A percentile compares a stretch with the other conserved stretches of the same genome.
phyloP scores from a whole-genome alignment of 345 rosid species.

The Lagerstroemia speciosa region DNA sequence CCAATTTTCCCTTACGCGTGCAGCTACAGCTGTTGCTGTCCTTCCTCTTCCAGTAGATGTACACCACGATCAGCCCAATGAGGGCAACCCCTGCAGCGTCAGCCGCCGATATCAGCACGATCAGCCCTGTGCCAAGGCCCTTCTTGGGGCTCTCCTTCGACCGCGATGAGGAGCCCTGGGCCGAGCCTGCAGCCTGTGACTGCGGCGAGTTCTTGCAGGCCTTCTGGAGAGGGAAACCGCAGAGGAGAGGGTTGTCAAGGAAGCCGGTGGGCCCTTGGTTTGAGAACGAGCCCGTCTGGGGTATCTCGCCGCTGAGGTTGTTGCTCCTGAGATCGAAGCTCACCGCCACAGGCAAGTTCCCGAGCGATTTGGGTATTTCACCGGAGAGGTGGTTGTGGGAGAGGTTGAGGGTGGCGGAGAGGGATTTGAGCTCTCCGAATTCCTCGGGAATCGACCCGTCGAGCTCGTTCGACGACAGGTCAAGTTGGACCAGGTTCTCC shows the following conservation, averaged over 20 bases:
- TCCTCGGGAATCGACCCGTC: slow-evolving; percentile 59
- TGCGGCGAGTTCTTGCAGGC: slow-evolving; percentile 35
- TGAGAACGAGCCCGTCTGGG: slow-evolving; percentile 81
- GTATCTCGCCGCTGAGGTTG: slow-evolving; percentile 77
- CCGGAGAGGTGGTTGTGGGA: slow-evolving; percentile 76
- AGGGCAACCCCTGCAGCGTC: slow-evolving; percentile 82
- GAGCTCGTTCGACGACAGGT: slow-evolving; percentile 65
- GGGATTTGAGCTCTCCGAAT: slow-evolving; percentile 62
- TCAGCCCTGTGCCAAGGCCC: slow-evolving; percentile 60
- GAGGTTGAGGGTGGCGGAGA: slow-evolving; percentile 69
- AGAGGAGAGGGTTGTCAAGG: slow-evolving; percentile 62
- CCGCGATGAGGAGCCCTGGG: slow-evolving; percentile 15
- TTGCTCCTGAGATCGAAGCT: slow-evolving; percentile 79
- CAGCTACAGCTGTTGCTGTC: slow-evolving; percentile 79
- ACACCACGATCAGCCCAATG: slow-evolving; percentile 58
- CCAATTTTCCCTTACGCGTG: slow-evolving; percentile 55
- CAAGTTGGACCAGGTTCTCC: slow-evolving; percentile 63
- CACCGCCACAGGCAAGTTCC: slow-evolving; percentile 71
- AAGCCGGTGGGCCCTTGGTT: slow-evolving; percentile 98
- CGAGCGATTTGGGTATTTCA: slow-evolving; percentile 62
- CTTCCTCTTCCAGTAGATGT: slow-evolving; percentile 87
- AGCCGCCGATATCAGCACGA: slow-evolving; percentile 61
- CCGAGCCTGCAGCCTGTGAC: slow-evolving; percentile 17
- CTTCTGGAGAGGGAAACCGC: slow-evolving; percentile 93
- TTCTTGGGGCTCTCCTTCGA: slow-evolving; percentile 18